phyloP scores from a whole-genome alignment of 768 basidiomycete genomes.

The Pisolithus sp. region DNA sequence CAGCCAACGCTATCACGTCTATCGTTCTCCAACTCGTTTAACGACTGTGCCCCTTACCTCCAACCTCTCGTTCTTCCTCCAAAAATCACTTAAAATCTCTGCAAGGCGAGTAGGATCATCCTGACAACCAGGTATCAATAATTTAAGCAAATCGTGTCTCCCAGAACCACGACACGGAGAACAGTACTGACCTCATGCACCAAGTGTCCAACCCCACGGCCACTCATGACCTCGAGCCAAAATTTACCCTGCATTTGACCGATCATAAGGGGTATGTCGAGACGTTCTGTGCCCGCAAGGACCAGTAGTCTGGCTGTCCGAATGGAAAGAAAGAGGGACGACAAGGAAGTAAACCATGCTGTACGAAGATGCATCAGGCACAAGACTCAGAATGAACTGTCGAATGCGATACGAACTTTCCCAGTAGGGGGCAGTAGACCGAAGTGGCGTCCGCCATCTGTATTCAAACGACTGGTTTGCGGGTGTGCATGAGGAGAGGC shows the following conservation, averaged over 20 bases:
- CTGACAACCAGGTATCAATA: slow-evolving; percentile 33
- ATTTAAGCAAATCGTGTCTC: not conserved
- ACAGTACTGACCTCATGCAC: slow-evolving; percentile 71
- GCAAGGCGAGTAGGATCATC: slow-evolving; percentile 82
- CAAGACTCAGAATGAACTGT: not conserved
- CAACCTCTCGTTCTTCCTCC: slow-evolving; percentile 77
- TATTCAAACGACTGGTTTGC: slow-evolving; percentile 29
- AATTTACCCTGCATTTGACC: slow-evolving; percentile 97
- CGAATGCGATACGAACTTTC: slow-evolving; percentile 43
- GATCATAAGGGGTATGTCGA: slow-evolving; percentile 92
- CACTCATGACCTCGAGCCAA: slow-evolving; percentile 73
- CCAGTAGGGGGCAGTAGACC: slow-evolving; percentile 88
- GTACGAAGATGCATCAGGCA: not conserved
- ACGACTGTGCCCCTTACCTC: slow-evolving; percentile 45
- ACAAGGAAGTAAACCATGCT: slow-evolving; percentile 93
- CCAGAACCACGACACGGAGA: slow-evolving; percentile 1
- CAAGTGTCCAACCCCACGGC: slow-evolving; percentile 82
- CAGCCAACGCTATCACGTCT: not conserved
- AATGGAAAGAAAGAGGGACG: slow-evolving; percentile 67
- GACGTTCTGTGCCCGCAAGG: slow-evolving; percentile 86
- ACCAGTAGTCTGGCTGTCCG: slow-evolving; percentile 82
- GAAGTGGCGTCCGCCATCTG: slow-evolving; percentile 80
- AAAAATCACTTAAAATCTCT: slow-evolving; percentile 80
- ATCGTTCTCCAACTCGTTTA: slow-evolving; percentile 52
- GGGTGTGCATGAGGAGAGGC: slow-evolving; percentile 22